These are phyloP conservation scores for Abortiporus biennis DNA, from an alignment of 1,284 basidiomycete species.

Conservation along the genomic window DNA sequence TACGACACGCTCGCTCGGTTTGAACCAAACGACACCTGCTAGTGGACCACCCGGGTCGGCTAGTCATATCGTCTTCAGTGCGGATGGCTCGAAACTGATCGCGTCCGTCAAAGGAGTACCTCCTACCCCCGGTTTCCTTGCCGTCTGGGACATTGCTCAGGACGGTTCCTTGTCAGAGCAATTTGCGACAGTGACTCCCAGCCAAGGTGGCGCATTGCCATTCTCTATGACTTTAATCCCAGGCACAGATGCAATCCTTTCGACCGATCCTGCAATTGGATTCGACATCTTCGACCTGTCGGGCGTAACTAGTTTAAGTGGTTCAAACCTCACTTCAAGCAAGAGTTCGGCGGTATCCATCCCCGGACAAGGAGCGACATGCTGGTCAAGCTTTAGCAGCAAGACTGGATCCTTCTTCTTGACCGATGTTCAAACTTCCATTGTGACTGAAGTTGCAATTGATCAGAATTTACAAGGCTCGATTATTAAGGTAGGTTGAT, in stretches of 20 bases:
- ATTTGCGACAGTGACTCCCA: conserved; percentile 30
- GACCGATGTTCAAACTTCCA: conserved; percentile 36
- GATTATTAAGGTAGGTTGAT: conserved; percentile 32
- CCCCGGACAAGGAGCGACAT: conserved; percentile 37
- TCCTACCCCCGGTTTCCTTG: conserved; percentile 38
- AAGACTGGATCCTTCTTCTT: conserved; percentile 46
- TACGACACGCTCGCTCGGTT: conserved; percentile 32
- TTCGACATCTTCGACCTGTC: conserved; percentile 39
- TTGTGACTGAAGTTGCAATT: conserved; percentile 41
- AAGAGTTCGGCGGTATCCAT: conserved; percentile 32
- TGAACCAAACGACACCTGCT: conserved; percentile 40
- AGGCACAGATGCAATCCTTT: conserved; percentile 40
- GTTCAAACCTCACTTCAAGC: neutral
- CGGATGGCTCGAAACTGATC: conserved; percentile 36
- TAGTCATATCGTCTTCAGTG: conserved; percentile 39
- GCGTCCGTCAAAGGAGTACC: conserved; percentile 43
- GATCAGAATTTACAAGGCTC: conserved; percentile 35
- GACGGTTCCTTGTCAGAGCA: conserved; percentile 36
- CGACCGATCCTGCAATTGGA: conserved; percentile 39
- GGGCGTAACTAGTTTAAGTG: conserved; percentile 9
- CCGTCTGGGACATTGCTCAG: conserved; percentile 36
- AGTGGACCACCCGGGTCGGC: conserved; percentile 32
- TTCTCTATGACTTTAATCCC: conserved; percentile 43
- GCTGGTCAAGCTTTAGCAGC: conserved; percentile 41
- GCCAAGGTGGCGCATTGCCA: conserved; percentile 34